Percentiles rank a stretch among this genome's conserved stretches.
Conservation (phyloP, 768 basidiomycete genomes). For the Crucibulum laeve region DNA sequence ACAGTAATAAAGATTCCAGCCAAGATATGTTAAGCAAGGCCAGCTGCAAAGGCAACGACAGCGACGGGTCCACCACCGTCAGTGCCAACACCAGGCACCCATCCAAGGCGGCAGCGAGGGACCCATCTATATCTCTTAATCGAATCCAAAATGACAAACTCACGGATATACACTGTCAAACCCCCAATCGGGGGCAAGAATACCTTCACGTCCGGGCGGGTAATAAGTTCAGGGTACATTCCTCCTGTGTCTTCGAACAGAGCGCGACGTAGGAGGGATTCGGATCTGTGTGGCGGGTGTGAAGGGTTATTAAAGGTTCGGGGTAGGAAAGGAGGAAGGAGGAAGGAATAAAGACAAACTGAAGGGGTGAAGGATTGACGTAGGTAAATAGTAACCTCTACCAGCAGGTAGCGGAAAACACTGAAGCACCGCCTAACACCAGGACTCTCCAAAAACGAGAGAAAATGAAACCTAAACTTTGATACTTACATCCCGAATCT, state of each 20-base stretch:
- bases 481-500: slow-evolving; percentile 82
- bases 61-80: too few species aligned
- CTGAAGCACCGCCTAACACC: too few species aligned
- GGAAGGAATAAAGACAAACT: too few species aligned
- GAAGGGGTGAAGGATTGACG: too few species aligned
- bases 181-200: slow-evolving; percentile 95
- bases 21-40: too few species aligned
- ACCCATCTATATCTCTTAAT: not conserved
- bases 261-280: slow-evolving; percentile 79
- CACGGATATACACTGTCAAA: slow-evolving; percentile 89
- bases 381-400: too few species aligned
- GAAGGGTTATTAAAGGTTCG: too few species aligned
- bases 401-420: too few species aligned
- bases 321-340: too few species aligned
- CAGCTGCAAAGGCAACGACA: too few species aligned
- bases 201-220: slow-evolving; percentile 91
- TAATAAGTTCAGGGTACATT: slow-evolving; percentile 94
- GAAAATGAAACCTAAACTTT: not conserved
- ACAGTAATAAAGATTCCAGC: too few species aligned
- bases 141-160: slow-evolving; percentile 9
- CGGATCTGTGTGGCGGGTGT: slow-evolving; percentile 59
- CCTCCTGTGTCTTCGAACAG: slow-evolving; percentile 96
- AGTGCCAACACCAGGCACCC: not conserved
- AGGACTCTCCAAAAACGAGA: slow-evolving; percentile 1
- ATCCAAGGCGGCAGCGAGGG: not conserved